A percentile compares a stretch with the other conserved stretches of the same genome.
phyloP scores from a whole-genome alignment of 352 stramenopile genomes.

The Elongisporangium prolatum region DNA sequence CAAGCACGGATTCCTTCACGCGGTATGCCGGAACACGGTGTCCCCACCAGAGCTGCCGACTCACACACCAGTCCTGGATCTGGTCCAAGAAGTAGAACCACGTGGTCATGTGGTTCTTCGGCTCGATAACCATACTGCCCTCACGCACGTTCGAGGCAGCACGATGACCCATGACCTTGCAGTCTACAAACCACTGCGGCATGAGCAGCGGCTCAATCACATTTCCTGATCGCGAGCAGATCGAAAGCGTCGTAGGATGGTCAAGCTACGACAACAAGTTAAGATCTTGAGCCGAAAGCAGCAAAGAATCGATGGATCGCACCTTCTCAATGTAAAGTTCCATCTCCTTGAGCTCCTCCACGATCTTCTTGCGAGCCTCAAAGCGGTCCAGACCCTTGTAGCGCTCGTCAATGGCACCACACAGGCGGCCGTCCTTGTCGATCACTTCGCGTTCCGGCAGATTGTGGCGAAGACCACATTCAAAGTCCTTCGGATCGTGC shows the following conservation, averaged over 20 bases:
- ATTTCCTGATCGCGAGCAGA: conserved; percentile 97
- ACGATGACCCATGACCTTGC: conserved; percentile 91
- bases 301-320: conserved; percentile 14
- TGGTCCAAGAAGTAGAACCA: conserved; percentile 99
- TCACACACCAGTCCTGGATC: conserved; percentile 99
- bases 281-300: background rate
- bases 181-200: conserved; percentile 99
- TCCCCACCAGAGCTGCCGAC: conserved; percentile 99
- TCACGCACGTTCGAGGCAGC: conserved; percentile 93
- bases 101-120: conserved; percentile 89
- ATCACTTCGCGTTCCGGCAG: conserved; percentile 82
- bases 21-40: conserved; percentile 99
- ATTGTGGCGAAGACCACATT: conserved; percentile 94
- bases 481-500: conserved; percentile 99
- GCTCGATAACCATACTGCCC: conserved; percentile 93
- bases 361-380: conserved; percentile 87
- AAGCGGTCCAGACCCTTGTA: conserved; percentile 96
- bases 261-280: conserved; percentile 28
- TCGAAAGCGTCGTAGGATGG: conserved; percentile 82
- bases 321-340: conserved; percentile 93
- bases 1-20: conserved; percentile 26
- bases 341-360: conserved; percentile 87
- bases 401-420: conserved; percentile 56
- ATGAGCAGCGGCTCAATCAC: conserved; percentile 99
- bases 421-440: conserved; percentile 65